These are phyloP conservation scores for Letharia lupina DNA, from an alignment of 495 filamentous ascomycete genomes.

Conservation along the genomic window DNA sequence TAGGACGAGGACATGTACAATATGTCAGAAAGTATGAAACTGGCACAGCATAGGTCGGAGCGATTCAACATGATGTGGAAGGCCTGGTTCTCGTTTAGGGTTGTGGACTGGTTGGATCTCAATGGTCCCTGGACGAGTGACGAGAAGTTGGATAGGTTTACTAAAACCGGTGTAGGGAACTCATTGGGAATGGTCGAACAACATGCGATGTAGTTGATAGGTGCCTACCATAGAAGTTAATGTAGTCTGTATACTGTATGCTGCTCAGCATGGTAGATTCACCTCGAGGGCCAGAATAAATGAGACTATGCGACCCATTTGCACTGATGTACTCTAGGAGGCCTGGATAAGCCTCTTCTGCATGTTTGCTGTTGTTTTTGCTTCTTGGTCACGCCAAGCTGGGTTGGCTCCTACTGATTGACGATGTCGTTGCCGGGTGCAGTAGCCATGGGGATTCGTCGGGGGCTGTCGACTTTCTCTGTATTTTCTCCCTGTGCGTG, in stretches of 20 bases:
- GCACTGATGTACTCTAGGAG: neutral
- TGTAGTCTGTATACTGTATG: neutral
- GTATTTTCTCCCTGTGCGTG: neutral
- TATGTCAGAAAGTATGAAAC: neutral
- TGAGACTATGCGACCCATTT: neutral
- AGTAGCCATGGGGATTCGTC: neutral
- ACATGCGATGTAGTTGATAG: neutral
- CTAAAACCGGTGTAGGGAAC: neutral
- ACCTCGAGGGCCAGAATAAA: neutral
- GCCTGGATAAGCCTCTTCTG: neutral
- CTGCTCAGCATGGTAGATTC: neutral
- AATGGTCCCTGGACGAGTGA: neutral
- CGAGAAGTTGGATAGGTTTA: neutral
- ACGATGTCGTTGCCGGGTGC: neutral
- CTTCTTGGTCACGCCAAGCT: neutral
- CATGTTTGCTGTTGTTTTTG: neutral
- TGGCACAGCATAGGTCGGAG: neutral
- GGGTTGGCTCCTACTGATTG: neutral
- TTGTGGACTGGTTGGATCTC: neutral
- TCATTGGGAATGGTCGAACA: neutral
- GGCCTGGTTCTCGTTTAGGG: neutral
- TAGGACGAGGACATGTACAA: neutral
- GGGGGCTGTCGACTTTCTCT: neutral
- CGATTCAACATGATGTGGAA: neutral
- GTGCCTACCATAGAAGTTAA: neutral